Conservation (phyloP, 129 eudicot genomes). For the Centaurea solstitialis region DNA sequence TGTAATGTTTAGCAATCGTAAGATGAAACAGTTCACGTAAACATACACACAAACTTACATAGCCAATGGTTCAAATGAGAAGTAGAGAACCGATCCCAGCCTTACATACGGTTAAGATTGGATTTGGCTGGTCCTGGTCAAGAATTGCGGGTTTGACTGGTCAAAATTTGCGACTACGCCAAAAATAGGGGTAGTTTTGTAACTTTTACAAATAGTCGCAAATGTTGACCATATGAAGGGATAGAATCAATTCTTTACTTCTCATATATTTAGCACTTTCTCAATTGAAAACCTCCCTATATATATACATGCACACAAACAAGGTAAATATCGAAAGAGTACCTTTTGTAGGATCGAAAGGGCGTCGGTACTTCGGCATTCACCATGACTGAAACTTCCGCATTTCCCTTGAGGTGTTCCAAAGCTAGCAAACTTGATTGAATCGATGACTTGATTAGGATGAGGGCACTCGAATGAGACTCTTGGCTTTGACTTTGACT, state of each 20-base stretch:
- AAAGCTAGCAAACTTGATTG: slow-evolving; percentile 85
- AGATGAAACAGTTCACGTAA: background rate
- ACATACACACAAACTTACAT: background rate
- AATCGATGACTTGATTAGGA: slow-evolving; percentile 68
- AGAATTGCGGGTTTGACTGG: too few relatives aligned
- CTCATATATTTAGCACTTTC: too few relatives aligned
- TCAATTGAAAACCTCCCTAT: too few relatives aligned
- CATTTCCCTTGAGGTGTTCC: slow-evolving; percentile 86
- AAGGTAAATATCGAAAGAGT: slow-evolving; percentile 13
- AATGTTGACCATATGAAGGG: too few relatives aligned
- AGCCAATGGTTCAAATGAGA: background rate
- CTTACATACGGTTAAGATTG: too few relatives aligned
- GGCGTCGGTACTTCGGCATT: slow-evolving; percentile 66
- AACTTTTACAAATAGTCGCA: too few relatives aligned
- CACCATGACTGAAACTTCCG: slow-evolving; percentile 82
- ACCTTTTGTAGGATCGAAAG: slow-evolving; percentile 69
- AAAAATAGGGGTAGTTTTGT: too few relatives aligned
- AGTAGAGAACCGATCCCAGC: background rate
- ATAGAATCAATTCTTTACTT: too few relatives aligned
- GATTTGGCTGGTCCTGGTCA: too few relatives aligned
- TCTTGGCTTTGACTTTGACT: slow-evolving; percentile 42
- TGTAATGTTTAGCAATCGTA: slow-evolving; percentile 23
- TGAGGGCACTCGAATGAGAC: slow-evolving; percentile 62
- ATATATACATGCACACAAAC: background rate
- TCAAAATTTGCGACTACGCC: too few relatives aligned